Evolutionary conservation across 2,329 filamentous ascomycete genomes (phyloP).

Genomic region (Clonostachys solani): DNA sequence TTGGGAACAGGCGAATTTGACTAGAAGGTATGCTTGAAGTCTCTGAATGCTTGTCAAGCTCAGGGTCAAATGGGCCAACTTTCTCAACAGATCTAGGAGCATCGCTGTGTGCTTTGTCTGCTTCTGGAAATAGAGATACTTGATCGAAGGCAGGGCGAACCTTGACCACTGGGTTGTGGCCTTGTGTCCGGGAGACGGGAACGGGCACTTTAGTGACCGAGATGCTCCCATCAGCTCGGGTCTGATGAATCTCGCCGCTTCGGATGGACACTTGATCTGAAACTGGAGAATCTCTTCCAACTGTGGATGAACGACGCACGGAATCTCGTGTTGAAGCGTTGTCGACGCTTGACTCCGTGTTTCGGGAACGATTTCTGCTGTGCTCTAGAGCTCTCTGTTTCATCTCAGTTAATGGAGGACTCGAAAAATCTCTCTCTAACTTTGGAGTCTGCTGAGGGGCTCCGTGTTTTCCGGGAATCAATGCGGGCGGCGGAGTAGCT

Average conservation of each 20-base stretch:
- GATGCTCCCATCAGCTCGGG: slow-evolving; percentile 7
- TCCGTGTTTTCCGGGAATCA: no score
- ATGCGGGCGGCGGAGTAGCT: no score
- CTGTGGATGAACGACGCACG: no score
- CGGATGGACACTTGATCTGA: slow-evolving; percentile 5
- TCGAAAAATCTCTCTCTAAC: no score
- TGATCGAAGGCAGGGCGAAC: slow-evolving; percentile 14
- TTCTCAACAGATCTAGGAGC: slow-evolving; percentile 7
- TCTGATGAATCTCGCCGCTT: slow-evolving; percentile 9
- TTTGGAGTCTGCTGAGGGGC: no score
- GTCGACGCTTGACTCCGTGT: no score
- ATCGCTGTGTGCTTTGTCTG: background rate
- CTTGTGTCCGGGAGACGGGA: slow-evolving; percentile 7
- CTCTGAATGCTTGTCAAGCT: background rate
- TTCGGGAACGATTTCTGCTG: no score
- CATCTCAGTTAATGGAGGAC: no score
- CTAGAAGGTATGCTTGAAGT: background rate
- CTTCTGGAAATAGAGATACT: background rate
- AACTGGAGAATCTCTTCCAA: slow-evolving; percentile 6
- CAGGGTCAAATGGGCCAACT: slow-evolving; percentile 7
- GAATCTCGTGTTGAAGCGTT: background rate
- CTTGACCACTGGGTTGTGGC: slow-evolving; percentile 15
- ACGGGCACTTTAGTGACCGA: slow-evolving; percentile 6
- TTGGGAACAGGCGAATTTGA: slow-evolving; percentile 1
- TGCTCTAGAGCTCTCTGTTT: no score